Conservation (phyloP, 495 filamentous ascomycete genomes). For the Copromyces sp. region DNA sequence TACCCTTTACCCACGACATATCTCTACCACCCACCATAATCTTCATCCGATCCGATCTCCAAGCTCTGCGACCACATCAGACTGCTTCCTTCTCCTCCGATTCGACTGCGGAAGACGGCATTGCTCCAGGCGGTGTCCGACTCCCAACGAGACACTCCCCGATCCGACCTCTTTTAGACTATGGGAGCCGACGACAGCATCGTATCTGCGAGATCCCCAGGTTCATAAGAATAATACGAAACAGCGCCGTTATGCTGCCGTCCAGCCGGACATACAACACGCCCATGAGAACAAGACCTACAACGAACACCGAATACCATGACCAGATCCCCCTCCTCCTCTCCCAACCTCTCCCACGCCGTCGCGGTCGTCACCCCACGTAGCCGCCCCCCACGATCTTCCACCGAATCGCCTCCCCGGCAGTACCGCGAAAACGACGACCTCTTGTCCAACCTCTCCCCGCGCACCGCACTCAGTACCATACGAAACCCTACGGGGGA, state of each 20-base stretch:
- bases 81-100: background rate
- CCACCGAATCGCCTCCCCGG: slow-evolving; percentile 26
- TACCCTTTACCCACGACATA: background rate
- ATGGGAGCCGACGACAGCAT: background rate
- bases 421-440: slow-evolving; percentile 32
- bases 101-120: background rate
- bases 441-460: slow-evolving; percentile 33
- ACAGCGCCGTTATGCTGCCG: background rate
- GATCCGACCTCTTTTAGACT: background rate
- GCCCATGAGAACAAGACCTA: background rate
- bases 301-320: slow-evolving; percentile 10
- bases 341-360: slow-evolving; percentile 10
- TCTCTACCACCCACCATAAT: background rate
- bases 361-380: slow-evolving; percentile 15
- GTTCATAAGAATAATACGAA: background rate
- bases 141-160: background rate
- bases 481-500: slow-evolving; percentile 42
- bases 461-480: slow-evolving; percentile 31
- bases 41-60: background rate
- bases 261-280: background rate
- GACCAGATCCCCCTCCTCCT: slow-evolving; percentile 18
- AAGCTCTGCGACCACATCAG: background rate
- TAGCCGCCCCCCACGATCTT: slow-evolving; percentile 13
- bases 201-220: background rate
- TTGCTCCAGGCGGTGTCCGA: background rate